Conservation (phyloP, 768 basidiomycete species). For the Lactarius sanguifluus region DNA sequence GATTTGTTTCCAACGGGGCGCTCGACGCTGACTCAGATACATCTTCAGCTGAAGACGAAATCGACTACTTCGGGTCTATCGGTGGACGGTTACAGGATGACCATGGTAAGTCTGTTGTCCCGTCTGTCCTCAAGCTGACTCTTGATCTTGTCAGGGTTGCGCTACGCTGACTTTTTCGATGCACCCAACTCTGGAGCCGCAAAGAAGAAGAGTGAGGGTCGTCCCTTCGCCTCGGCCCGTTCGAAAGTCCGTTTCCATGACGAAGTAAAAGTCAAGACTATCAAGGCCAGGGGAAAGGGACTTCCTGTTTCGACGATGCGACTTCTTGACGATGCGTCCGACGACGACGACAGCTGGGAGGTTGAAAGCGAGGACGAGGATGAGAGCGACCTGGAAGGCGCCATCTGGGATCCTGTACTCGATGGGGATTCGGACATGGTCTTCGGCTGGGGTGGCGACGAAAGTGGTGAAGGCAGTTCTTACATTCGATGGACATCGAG, state of each 20-base stretch:
- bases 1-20: conserved; percentile 56
- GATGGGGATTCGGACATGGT: conserved; percentile 34
- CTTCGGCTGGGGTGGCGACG: conserved; percentile 17
- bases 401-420: conserved; percentile 9
- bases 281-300: conserved; percentile 69
- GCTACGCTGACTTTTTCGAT: conserved; percentile 82
- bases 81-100: conserved; percentile 37
- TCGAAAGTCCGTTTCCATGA: conserved; percentile 73
- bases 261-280: conserved; percentile 77
- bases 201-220: conserved; percentile 31
- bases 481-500: conserved; percentile 39
- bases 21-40: conserved; percentile 49
- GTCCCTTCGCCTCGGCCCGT: conserved; percentile 27
- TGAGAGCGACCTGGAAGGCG: conserved; percentile 5
- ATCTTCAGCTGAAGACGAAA: conserved; percentile 52
- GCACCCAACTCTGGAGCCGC: conserved; percentile 29
- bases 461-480: conserved; percentile 34
- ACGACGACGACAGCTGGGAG: conserved; percentile 33
- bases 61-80: conserved; percentile 70
- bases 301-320: conserved; percentile 48
- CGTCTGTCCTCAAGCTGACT: conserved; percentile 2
- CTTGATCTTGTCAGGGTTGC: conserved; percentile 46
- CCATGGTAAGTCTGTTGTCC: not conserved
- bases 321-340: conserved; percentile 43
- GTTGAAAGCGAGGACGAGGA: conserved; percentile 30